Evolutionary conservation across 2,329 filamentous ascomycete species (phyloP).

Genomic region (Volutella citrinella): DNA sequence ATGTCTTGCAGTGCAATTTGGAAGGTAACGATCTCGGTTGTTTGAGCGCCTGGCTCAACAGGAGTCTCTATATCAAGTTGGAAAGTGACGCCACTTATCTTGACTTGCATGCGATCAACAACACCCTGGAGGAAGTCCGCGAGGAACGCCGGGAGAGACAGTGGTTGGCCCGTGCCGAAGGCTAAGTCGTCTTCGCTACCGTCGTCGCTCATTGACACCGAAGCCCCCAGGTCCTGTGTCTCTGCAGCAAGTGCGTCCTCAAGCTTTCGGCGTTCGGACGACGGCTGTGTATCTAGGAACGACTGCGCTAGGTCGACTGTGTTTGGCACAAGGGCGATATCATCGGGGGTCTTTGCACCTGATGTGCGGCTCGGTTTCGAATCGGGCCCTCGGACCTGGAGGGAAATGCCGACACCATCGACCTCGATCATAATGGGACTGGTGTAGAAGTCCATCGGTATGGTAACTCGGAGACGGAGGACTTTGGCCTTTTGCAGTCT

Average conservation of each 20-base stretch:
- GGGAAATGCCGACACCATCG: slow-evolving; percentile 72
- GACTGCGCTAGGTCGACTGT: slow-evolving; percentile 73
- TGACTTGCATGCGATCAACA: slow-evolving; percentile 66
- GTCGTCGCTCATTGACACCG: slow-evolving; percentile 58
- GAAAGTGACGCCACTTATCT: slow-evolving; percentile 62
- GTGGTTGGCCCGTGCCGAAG: slow-evolving; percentile 66
- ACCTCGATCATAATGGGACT: slow-evolving; percentile 80
- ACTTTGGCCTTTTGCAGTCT: slow-evolving; percentile 72
- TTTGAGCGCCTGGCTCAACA: slow-evolving; percentile 42
- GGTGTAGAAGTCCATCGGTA: slow-evolving; percentile 84
- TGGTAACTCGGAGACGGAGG: slow-evolving; percentile 71
- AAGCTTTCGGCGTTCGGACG: slow-evolving; percentile 62
- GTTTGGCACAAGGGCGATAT: slow-evolving; percentile 54
- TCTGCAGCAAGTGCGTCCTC: slow-evolving; percentile 66
- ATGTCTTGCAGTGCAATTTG: slow-evolving; percentile 64
- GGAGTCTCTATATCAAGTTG: slow-evolving; percentile 62
- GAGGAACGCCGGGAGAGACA: slow-evolving; percentile 69
- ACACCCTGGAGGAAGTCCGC: slow-evolving; percentile 72
- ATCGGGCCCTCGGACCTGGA: slow-evolving; percentile 46
- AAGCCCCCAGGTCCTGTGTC: slow-evolving; percentile 60
- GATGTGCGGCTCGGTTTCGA: slow-evolving; percentile 29
- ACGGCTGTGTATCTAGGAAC: slow-evolving; percentile 70
- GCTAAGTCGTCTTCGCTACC: slow-evolving; percentile 58
- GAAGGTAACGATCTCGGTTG: slow-evolving; percentile 57
- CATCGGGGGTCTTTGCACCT: slow-evolving; percentile 37